These are phyloP conservation scores for Botrytis galanthina DNA, from an alignment of 2,329 filamentous ascomycete genomes.

Conservation along the genomic window DNA sequence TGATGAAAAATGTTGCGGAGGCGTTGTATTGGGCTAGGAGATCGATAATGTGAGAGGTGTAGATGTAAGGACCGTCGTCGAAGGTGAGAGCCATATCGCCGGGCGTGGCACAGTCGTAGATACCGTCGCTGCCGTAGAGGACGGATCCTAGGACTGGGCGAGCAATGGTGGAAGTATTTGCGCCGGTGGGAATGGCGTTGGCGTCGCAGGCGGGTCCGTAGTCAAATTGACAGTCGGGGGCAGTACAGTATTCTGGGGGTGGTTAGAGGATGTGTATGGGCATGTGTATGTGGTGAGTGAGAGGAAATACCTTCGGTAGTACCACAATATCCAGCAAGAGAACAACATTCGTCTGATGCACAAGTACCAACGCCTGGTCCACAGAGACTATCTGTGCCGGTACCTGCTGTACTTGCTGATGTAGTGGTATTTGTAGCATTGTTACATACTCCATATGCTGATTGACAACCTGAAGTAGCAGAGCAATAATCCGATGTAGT, in stretches of 20 bases:
- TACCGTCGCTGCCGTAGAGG: slow-evolving; percentile 54
- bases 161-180: slow-evolving; percentile 49
- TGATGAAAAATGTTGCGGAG: slow-evolving; percentile 58
- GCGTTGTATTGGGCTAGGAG: slow-evolving; percentile 58
- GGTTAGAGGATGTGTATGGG: neutral
- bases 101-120: slow-evolving; percentile 54
- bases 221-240: slow-evolving; percentile 25
- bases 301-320: slow-evolving; percentile 3
- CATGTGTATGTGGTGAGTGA: neutral
- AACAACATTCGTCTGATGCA: slow-evolving; percentile 24
- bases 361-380: slow-evolving; percentile 21
- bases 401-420: slow-evolving; percentile 37
- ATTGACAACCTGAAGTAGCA: slow-evolving; percentile 25
- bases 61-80: slow-evolving; percentile 64
- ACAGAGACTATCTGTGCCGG: slow-evolving; percentile 51
- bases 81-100: slow-evolving; percentile 65
- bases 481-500: slow-evolving; percentile 22
- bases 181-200: slow-evolving; percentile 52
- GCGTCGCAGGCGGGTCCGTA: slow-evolving; percentile 50
- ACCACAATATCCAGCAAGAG: slow-evolving; percentile 23
- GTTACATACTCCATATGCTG: slow-evolving; percentile 46
- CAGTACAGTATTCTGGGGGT: slow-evolving; percentile 25
- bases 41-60: slow-evolving; percentile 61
- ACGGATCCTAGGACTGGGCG: slow-evolving; percentile 53
- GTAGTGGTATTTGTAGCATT: slow-evolving; percentile 53